phyloP scores from a whole-genome alignment of 768 basidiomycete genomes.

The Boletus coccyginus region DNA sequence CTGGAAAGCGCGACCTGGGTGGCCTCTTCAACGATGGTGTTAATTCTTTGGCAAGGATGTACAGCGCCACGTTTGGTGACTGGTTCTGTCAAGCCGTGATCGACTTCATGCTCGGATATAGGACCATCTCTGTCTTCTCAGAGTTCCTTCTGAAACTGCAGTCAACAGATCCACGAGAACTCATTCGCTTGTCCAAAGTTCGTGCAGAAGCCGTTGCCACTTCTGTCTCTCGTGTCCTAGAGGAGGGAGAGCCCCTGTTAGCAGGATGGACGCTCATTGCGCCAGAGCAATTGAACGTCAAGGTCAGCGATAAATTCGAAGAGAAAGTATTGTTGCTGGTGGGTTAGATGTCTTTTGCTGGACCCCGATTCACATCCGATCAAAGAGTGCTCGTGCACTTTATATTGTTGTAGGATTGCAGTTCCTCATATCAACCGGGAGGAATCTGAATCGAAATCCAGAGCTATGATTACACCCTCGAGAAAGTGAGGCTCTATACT shows the following conservation, averaged over 20 bases:
- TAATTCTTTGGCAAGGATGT: conserved; percentile 90
- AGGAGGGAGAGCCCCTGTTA: conserved; percentile 72
- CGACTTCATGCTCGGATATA: conserved; percentile 86
- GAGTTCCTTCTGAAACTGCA: conserved; percentile 89
- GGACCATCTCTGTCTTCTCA: conserved; percentile 84
- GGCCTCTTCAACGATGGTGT: conserved; percentile 95
- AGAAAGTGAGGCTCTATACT: conserved; percentile 88
- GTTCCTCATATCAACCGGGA: neutral
- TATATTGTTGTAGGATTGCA: conserved; percentile 69
- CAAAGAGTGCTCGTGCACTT: conserved; percentile 47
- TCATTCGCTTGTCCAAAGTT: conserved; percentile 85
- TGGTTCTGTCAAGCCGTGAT: conserved; percentile 98
- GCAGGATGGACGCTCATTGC: conserved; percentile 93
- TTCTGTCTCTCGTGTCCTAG: conserved; percentile 70
- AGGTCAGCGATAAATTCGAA: conserved; percentile 78
- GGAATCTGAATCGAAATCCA: conserved; percentile 30
- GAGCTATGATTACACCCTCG: conserved; percentile 93
- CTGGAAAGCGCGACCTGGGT: conserved; percentile 90
- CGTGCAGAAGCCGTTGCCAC: conserved; percentile 92
- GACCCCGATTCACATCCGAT: conserved; percentile 1
- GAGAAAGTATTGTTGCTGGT: conserved; percentile 93
- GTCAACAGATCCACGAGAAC: conserved; percentile 88
- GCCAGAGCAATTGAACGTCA: conserved; percentile 72
- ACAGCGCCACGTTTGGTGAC: conserved; percentile 86
- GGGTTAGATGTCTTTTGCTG: conserved; percentile 28